Evolutionary conservation across 177 flowering plant species (phyloP).

Genomic region (Vitis hybrid): DNA sequence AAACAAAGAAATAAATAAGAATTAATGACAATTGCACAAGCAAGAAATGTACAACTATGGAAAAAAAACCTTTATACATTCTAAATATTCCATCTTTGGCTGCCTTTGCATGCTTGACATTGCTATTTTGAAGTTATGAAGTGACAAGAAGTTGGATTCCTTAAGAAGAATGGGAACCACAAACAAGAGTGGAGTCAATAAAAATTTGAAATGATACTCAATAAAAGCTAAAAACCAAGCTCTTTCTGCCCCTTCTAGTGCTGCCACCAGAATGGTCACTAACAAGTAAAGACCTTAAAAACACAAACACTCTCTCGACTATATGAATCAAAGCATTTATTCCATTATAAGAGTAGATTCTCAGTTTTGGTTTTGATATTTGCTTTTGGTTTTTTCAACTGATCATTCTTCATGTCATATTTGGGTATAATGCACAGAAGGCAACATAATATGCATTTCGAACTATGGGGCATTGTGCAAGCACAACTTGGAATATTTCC

Average conservation of each 20-base stretch:
- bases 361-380: not conserved
- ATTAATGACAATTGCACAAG: not conserved
- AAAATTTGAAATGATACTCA: conserved; percentile 61
- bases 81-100: conserved; percentile 74
- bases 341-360: no score
- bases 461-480: conserved; percentile 70
- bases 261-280: conserved; percentile 56
- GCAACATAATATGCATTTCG: conserved; percentile 72
- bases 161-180: conserved; percentile 14
- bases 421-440: conserved; percentile 82
- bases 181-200: conserved; percentile 47
- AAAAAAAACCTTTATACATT: conserved; percentile 38
- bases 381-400: no score
- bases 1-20: not conserved
- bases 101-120: conserved; percentile 53
- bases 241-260: conserved; percentile 58
- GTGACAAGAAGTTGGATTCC: conserved; percentile 54
- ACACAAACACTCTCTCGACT: no score
- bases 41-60: not conserved
- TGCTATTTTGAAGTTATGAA: conserved; percentile 73
- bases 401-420: conserved; percentile 29
- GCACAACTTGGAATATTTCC: conserved; percentile 81
- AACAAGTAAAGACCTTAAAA: conserved; percentile 41
- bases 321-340: no score
- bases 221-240: conserved; percentile 67